Conservation (phyloP, 2,329 filamentous ascomycete genomes). For the Nannizziopsis barbatae region DNA sequence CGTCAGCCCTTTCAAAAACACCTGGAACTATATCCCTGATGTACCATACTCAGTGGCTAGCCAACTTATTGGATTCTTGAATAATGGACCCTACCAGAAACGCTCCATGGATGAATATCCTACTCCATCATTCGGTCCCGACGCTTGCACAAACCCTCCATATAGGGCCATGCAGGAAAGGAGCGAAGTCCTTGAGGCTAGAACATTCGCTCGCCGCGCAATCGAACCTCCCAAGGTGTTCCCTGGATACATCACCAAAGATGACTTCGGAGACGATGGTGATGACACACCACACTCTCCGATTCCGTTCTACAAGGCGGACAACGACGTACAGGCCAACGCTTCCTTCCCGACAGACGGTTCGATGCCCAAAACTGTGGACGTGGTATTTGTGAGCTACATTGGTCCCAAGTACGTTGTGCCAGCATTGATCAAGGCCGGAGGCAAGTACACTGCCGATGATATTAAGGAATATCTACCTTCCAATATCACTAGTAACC, state of each 20-base stretch:
- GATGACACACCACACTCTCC: slow-evolving; percentile 26
- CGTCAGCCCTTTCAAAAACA: slow-evolving; percentile 22
- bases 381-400: slow-evolving; percentile 21
- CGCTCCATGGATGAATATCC: slow-evolving; percentile 15
- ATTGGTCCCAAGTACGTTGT: slow-evolving; percentile 18
- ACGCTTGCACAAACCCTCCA: slow-evolving; percentile 17
- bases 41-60: slow-evolving; percentile 25
- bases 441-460: slow-evolving; percentile 22
- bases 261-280: slow-evolving; percentile 27
- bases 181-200: slow-evolving; percentile 4
- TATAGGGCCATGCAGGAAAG: slow-evolving; percentile 3
- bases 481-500: slow-evolving; percentile 22
- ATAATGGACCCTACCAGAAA: slow-evolving; percentile 22
- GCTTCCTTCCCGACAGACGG: slow-evolving; percentile 21
- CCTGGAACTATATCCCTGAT: slow-evolving; percentile 23
- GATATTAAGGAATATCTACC: slow-evolving; percentile 25
- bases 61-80: slow-evolving; percentile 20
- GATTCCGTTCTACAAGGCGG: slow-evolving; percentile 19
- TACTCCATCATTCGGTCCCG: slow-evolving; percentile 2
- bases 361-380: slow-evolving; percentile 17
- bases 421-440: slow-evolving; percentile 18
- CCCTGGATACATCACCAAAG: slow-evolving; percentile 24
- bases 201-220: slow-evolving; percentile 18
- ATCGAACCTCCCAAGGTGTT: slow-evolving; percentile 9
- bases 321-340: slow-evolving; percentile 26